Evolutionary conservation across 495 filamentous ascomycete species (phyloP).

Genomic region (Daldinia loculata): DNA sequence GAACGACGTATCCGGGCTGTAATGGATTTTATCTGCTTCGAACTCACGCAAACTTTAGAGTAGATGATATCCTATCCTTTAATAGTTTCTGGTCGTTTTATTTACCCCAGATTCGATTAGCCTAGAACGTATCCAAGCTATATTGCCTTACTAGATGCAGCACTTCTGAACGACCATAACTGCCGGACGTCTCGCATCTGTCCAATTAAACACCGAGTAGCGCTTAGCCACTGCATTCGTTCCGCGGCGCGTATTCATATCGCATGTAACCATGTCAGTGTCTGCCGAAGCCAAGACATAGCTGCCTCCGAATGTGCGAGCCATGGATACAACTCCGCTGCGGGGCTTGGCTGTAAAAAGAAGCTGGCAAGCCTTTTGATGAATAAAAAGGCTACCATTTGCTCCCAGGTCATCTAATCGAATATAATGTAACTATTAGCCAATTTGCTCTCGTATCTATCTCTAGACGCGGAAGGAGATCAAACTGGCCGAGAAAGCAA

Average conservation of each 20-base stretch:
- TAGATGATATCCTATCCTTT: conserved; percentile 13
- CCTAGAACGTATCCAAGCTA: conserved; percentile 18
- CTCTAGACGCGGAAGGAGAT: neutral
- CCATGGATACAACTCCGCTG: conserved; percentile 37
- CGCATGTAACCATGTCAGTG: conserved; percentile 9
- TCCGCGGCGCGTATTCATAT: conserved; percentile 10
- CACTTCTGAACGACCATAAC: conserved; percentile 15
- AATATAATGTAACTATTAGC: conserved; percentile 31
- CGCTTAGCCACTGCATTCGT: conserved; percentile 23
- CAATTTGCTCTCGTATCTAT: conserved; percentile 17
- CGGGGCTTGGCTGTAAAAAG: conserved; percentile 37
- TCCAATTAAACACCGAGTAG: conserved; percentile 18
- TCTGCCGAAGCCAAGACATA: conserved; percentile 42
- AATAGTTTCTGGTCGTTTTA: conserved; percentile 14
- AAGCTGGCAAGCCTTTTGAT: conserved; percentile 27
- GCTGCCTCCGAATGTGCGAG: conserved; percentile 16
- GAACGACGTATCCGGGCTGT: neutral
- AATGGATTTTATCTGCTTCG: neutral
- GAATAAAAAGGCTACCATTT: conserved; percentile 6
- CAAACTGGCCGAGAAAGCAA: neutral
- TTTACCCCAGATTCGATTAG: conserved; percentile 21
- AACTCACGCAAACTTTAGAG: neutral
- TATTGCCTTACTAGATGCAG: conserved; percentile 9
- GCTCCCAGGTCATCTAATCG: conserved; percentile 16
- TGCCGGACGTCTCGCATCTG: conserved; percentile 21